Evolutionary conservation across 345 rosid genomes (phyloP), one percentile per base, ranked within the genome.

Genomic region (Raphanus raphanistrum): DNA sequence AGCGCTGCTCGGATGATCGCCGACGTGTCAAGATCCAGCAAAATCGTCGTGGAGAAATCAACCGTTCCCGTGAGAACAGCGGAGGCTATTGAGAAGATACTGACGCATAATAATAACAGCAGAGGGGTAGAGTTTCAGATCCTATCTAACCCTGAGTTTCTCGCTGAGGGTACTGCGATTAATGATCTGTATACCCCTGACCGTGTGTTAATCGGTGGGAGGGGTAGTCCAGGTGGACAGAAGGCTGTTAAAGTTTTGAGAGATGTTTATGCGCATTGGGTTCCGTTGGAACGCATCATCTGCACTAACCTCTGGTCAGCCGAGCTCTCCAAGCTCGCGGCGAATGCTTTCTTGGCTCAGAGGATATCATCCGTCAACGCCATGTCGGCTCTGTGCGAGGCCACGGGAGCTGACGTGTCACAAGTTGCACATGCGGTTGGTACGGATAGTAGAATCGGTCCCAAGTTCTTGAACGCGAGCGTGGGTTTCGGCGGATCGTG

Each of bases 1-100:
- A 90, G 92, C 71, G 92, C 92, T 15, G 94, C 92, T 48, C 87
- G 94, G 4, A 88, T 87, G 86, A 90, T 90, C 28, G 94, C 92
- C 68, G 92, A 90, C 74, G 89, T 90, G 1, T 81, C 94, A 1
- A 90, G 87, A 63, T 88, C 92, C n/a, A 79, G 87, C 82, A 90
- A 90, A 70, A 88, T 90, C 10, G 89, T 88, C 55, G 94, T 90
- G 5, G 94, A 90, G 86, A 90, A 90, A 64, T 90, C 94, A 13
- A 90, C 94, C 0, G 92, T 90, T 13, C 92, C 90, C 0, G 92
- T 90, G 38, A 90, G 86, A 70, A 90, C 92, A 36, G 94, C 94
- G 0, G 92, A 90, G 76, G 94, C 92, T 13, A 90, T 90, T 32
- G 92, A 90, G 64, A 90, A 84, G 78, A 90, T 90, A 74, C 68